Base-by-base conservation (phyloP, 2,329 filamentous ascomycete species). In the Aspergillus alliaceus region DNA sequence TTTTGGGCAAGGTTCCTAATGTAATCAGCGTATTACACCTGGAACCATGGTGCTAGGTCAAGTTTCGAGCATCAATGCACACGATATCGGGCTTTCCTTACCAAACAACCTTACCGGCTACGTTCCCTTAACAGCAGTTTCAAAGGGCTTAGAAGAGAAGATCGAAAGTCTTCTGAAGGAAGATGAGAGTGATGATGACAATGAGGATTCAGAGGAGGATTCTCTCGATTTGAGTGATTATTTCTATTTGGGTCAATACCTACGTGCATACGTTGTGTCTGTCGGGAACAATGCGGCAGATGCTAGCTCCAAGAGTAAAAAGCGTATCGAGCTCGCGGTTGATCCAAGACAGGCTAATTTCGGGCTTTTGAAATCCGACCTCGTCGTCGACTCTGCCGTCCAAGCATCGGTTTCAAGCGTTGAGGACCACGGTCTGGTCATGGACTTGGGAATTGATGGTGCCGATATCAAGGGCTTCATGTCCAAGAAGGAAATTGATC, bases 361-460 rank as follows among this genome's bases (percentile, higher is more conserved):
- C 2, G 88, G 90, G 1, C 79, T 99, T 22, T 80, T 84, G 3
- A 83, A 85, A 63, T 85, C 89, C 39, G 91, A 91, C 66, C 75
- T 97, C 9, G 86, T 95, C 9, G 76, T 83, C 39, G 89, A 96
- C 68, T 83, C 81, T 62, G 92, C 90, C 46, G 79, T 98, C 20
- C 96, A 98, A 82, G 93, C 92, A 2, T 89, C 92, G 0, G 88
- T 99, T 25, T 77, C 84, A 51, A 99, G 93, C 74, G 89, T 96
- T n/a, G 93, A 99, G 75, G 96, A 99, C 67, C 93, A 96, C 69
- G 95, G 95, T 60, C 84, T 95, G 57, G 85, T 98, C 55, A 96
- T 99, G 91, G 91, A 97, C 65, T 77, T 98, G 35, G 91, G 91
- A 18, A 79, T 98, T 6, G 81, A 86, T 34, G 85, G 86, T 53